Conservation (phyloP, 345 rosid species). For the Syzygium jambos region DNA sequence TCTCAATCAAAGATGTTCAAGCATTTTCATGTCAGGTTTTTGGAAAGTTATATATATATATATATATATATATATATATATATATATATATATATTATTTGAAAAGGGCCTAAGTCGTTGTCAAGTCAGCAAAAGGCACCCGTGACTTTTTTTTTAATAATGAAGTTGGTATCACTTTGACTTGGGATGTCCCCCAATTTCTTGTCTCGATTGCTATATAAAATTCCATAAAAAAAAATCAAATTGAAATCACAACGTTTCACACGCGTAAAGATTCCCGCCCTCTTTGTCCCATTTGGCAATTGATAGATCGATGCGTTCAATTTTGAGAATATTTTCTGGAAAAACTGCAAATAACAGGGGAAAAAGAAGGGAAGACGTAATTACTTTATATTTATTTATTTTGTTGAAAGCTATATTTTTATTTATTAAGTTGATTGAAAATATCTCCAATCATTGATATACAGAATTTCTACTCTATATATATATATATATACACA, state of each 20-base stretch:
- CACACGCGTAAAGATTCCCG: background rate
- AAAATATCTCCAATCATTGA: background rate
- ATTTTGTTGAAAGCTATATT: background rate
- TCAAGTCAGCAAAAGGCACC: slow-evolving; percentile 5
- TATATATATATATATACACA: fast-evolving
- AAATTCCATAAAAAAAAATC: background rate
- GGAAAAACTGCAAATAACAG: background rate
- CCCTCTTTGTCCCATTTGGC: background rate
- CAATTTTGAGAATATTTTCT: background rate
- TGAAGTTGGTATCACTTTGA: background rate
- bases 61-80: too few species aligned
- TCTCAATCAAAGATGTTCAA: background rate
- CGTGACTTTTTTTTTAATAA: background rate
- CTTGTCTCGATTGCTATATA: background rate
- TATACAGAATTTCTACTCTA: background rate
- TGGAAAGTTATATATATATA: too few species aligned
- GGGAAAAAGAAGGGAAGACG: background rate
- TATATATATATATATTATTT: too few species aligned
- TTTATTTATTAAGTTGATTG: background rate
- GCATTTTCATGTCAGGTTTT: background rate
- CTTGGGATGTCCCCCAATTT: background rate
- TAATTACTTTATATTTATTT: background rate
- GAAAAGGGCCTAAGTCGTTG: background rate
- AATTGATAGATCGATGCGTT: background rate
- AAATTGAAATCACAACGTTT: background rate